Evolutionary conservation across 1,139 yeast species (phyloP), one percentile per base, ranked within the genome.

Genomic region (Spathaspora sp.): DNA sequence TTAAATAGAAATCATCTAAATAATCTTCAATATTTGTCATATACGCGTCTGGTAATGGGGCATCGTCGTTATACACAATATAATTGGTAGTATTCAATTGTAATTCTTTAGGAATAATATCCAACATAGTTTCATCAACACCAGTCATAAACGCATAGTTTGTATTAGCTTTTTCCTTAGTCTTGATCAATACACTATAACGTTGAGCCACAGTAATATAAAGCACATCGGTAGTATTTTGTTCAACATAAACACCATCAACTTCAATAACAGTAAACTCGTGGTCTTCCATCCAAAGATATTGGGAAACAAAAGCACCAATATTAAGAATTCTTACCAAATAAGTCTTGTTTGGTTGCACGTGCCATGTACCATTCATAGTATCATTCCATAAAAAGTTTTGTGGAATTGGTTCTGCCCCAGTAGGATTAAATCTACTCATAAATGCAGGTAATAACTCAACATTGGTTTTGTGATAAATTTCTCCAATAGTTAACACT

Each of bases 331-430:
- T 72, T 55, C 90, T 72, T 41, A 85, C 60, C 47, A 84, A 68
- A 59, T 86, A 85, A 1, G 87, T 84, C 51, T 76, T 82, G 43
- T 78, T 77, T 17, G 85, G 81, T 48, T 80, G 73, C 46, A 86
- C 85, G 23, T 63, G 46, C 66, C 88, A 71, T 2, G 86, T 74
- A 16, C 67, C 74, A 56, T 82, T 81, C 46, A 78, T 74, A 10
- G 86, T 74, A 52, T 86, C 86, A 59, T 86, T 85, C 59, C 85
- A 76, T 46, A 86, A 67, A 33, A 81, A 57, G 57, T 80, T 82
- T 52, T 82, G 82, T 5, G 93, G 93, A 47, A 86, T 77, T 34
- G 93, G 93, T 61, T 86, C 95, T 36, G 88, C 89, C 46, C 95
- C 95, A 1, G 91, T 85, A 26, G 95, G 95, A 55, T 86, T 86